These are phyloP conservation scores for Middelhovenomyces tepae DNA, from an alignment of 805 yeast species.

Conservation along the genomic window DNA sequence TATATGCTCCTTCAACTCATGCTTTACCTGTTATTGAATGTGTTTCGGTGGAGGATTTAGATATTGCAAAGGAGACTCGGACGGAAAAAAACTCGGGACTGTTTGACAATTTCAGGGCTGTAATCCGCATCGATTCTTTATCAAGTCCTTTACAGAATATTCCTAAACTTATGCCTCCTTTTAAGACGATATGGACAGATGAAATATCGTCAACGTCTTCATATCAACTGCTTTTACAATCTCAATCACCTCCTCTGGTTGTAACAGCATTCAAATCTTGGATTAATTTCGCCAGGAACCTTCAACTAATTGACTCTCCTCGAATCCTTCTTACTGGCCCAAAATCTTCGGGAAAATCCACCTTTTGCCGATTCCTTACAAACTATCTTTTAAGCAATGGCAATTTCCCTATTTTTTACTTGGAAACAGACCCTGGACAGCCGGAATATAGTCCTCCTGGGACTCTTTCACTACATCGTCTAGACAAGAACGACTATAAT, in stretches of 20 bases:
- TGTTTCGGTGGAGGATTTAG: conserved; percentile 8
- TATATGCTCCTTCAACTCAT: conserved; percentile 15
- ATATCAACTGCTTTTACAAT: neutral
- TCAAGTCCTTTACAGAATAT: conserved; percentile 4
- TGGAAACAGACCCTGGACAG: conserved; percentile 88
- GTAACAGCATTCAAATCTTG: conserved; percentile 14
- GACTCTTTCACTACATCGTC: conserved; percentile 45
- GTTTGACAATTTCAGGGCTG: conserved; percentile 7
- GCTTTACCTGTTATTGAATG: conserved; percentile 19
- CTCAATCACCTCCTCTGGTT: neutral
- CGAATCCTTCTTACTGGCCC: conserved; percentile 45
- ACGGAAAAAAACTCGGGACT: conserved; percentile 4
- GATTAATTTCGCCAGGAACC: conserved; percentile 12
- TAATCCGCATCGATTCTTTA: conserved; percentile 5
- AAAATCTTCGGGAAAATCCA: conserved; percentile 78
- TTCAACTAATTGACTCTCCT: neutral
- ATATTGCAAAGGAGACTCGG: conserved; percentile 8
- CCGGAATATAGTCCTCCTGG: conserved; percentile 71
- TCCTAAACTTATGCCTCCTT: conserved; percentile 21
- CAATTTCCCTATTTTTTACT: conserved; percentile 33
- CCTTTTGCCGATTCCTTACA: conserved; percentile 46
- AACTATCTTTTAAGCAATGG: conserved; percentile 36
- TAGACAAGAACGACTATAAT: conserved; percentile 25
- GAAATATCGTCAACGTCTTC: no score
- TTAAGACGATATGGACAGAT: conserved; percentile 16